Conservation (phyloP, 208 protist species). For the Trichomonas tenax region DNA sequence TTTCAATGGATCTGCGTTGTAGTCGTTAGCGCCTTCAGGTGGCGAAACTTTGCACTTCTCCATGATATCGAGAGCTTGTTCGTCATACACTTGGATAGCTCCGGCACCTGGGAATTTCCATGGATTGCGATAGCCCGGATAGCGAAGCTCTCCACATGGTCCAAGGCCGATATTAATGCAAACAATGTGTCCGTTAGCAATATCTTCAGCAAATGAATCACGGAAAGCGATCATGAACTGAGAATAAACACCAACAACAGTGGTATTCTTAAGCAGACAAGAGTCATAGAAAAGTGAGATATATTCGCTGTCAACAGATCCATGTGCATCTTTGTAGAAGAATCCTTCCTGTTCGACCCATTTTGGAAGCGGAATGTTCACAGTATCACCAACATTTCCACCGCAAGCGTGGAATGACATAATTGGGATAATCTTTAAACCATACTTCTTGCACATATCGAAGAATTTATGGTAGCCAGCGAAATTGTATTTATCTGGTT, state of each 20-base stretch:
- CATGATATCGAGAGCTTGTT: not conserved
- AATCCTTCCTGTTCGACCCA: constrained; percentile 41
- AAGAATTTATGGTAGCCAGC: not conserved
- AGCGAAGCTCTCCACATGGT: constrained; percentile 49
- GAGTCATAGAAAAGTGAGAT: constrained; percentile 46
- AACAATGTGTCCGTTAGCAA: not conserved
- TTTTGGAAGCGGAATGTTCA: constrained; percentile 47
- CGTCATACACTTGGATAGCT: constrained; percentile 21
- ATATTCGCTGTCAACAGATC: constrained; percentile 45
- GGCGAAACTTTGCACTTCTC: not conserved
- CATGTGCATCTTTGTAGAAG: constrained; percentile 45
- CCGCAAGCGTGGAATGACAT: constrained; percentile 46
- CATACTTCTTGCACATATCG: not conserved
- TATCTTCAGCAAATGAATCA: not conserved
- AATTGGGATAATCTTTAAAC: not conserved
- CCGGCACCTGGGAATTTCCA: constrained; percentile 47
- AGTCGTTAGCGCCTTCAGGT: not conserved
- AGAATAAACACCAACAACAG: constrained; percentile 46
- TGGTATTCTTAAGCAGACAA: constrained; percentile 40
- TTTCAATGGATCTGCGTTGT: not conserved
- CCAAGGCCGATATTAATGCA: not conserved
- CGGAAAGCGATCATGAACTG: constrained; percentile 46
- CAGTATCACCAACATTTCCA: constrained; percentile 53
- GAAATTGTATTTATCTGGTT: constrained; percentile 3
- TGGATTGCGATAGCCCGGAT: constrained; percentile 41